phyloP scores from a whole-genome alignment of 2,329 filamentous ascomycete genomes.

The Colletotrichum coccodes region DNA sequence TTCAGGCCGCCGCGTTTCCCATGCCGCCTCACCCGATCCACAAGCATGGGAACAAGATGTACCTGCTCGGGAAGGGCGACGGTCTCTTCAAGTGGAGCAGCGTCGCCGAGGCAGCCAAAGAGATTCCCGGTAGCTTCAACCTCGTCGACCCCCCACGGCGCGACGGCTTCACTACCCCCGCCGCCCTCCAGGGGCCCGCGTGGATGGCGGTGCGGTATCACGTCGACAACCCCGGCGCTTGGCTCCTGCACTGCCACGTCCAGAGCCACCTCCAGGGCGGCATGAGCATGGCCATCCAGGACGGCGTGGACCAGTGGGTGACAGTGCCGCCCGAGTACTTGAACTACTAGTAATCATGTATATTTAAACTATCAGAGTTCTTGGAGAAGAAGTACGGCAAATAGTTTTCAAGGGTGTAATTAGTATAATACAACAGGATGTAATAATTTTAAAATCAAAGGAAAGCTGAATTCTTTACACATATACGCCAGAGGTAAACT shows the following conservation, averaged over 20 bases:
- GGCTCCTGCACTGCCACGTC: slow-evolving; percentile 67
- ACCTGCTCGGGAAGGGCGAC: slow-evolving; percentile 61
- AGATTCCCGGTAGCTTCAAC: slow-evolving; percentile 64
- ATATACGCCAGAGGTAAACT: too few species aligned
- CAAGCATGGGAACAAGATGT: slow-evolving; percentile 72
- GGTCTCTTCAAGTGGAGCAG: slow-evolving; percentile 62
- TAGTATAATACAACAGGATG: too few species aligned
- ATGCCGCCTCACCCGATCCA: too few species aligned
- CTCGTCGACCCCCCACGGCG: slow-evolving; percentile 63
- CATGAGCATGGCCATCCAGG: slow-evolving; percentile 63
- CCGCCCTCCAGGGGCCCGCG: slow-evolving; percentile 40
- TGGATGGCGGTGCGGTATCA: slow-evolving; percentile 66
- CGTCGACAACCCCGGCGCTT: slow-evolving; percentile 62
- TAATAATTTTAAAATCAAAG: too few species aligned
- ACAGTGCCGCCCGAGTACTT: slow-evolving; percentile 50
- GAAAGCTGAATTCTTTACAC: too few species aligned
- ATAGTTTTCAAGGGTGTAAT: too few species aligned
- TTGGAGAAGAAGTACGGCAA: too few species aligned
- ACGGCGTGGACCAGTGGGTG: slow-evolving; percentile 57
- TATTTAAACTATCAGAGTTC: too few species aligned
- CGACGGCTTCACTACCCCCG: slow-evolving; percentile 57
- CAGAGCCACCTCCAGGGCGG: slow-evolving; percentile 63
- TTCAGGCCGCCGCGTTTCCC: too few species aligned
- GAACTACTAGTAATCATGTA: too few species aligned
- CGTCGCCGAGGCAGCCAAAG: slow-evolving; percentile 61